Percentiles rank a stretch among this genome's conserved stretches.
Evolutionary conservation across 257 asterid species (phyloP).

Genomic region (Lycium ferocissimum): DNA sequence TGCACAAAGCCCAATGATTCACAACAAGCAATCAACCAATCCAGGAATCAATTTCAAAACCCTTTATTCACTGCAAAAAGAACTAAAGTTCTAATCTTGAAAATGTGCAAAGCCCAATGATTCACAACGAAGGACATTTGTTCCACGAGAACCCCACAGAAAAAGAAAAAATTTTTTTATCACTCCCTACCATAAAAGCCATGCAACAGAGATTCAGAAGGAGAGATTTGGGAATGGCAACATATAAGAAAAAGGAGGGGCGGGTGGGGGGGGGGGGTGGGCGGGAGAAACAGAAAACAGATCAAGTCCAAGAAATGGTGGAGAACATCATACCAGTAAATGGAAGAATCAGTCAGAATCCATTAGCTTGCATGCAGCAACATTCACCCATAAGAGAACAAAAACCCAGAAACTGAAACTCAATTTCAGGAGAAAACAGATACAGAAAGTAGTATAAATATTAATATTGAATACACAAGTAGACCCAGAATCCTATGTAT

Average conservation of each 20-base stretch:
- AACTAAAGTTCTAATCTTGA: neutral
- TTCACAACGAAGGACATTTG: neutral
- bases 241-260: neutral
- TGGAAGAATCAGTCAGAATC: slow-evolving; percentile 28
- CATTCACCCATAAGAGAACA: slow-evolving; percentile 4
- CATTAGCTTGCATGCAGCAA: slow-evolving; percentile 26
- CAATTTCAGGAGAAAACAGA: neutral
- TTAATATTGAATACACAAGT: neutral
- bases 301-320: neutral
- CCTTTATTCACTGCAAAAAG: neutral
- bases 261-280: no score
- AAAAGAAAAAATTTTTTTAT: neutral
- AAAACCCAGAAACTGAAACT: slow-evolving; percentile 30
- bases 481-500: slow-evolving; percentile 14
- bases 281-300: neutral
- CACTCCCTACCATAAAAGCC: slow-evolving; percentile 7
- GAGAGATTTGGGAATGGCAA: neutral
- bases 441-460: neutral
- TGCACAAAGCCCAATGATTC: neutral
- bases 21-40: neutral
- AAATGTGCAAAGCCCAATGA: slow-evolving; percentile 23
- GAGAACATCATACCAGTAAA: slow-evolving; percentile 21
- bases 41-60: slow-evolving; percentile 6
- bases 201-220: slow-evolving; percentile 9
- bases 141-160: slow-evolving; percentile 1